A percentile compares a stretch with the other conserved stretches of the same genome.
Evolutionary conservation across 345 rosid genomes (phyloP).

Genomic region (Salix viminalis): DNA sequence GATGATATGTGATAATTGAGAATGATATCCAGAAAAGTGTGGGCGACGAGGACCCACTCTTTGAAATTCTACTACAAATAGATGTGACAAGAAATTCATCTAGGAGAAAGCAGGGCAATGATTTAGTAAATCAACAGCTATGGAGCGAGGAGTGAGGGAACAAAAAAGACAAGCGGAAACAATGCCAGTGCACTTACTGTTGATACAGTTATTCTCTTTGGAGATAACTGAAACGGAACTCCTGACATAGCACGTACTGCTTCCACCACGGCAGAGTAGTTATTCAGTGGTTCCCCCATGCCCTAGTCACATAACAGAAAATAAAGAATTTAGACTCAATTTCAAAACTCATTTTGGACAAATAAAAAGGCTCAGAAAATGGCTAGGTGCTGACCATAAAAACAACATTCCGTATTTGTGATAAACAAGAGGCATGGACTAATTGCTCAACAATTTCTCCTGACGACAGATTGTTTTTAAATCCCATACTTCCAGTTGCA

Average conservation of each 20-base stretch:
- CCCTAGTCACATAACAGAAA: conserved; percentile 53
- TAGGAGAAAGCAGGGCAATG: not conserved
- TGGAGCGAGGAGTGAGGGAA: not conserved
- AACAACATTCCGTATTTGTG: conserved; percentile 78
- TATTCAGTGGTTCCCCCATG: conserved; percentile 98
- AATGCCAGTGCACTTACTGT: conserved; percentile 47
- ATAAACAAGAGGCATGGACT: conserved; percentile 74
- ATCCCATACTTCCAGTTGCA: conserved; percentile 98
- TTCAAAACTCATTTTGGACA: not conserved
- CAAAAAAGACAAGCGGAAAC: not conserved
- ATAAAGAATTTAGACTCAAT: not conserved
- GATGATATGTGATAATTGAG: not conserved
- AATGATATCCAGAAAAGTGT: not conserved
- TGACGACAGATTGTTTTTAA: conserved; percentile 70
- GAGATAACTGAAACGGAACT: conserved; percentile 78
- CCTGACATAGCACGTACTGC: conserved; percentile 70
- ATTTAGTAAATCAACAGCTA: not conserved
- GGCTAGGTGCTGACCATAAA: conserved; percentile 60
- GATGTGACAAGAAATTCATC: not conserved
- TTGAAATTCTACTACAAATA: not conserved
- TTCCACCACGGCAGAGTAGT: conserved; percentile 78
- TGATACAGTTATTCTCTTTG: conserved; percentile 81
- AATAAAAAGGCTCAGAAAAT: not conserved
- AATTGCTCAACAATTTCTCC: conserved; percentile 97
- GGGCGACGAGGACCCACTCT: not conserved